Percentiles rank a stretch among this genome's conserved stretches.
Conservation (phyloP, 164 flowering plant genomes). For the Chimonanthus salicifolius region DNA sequence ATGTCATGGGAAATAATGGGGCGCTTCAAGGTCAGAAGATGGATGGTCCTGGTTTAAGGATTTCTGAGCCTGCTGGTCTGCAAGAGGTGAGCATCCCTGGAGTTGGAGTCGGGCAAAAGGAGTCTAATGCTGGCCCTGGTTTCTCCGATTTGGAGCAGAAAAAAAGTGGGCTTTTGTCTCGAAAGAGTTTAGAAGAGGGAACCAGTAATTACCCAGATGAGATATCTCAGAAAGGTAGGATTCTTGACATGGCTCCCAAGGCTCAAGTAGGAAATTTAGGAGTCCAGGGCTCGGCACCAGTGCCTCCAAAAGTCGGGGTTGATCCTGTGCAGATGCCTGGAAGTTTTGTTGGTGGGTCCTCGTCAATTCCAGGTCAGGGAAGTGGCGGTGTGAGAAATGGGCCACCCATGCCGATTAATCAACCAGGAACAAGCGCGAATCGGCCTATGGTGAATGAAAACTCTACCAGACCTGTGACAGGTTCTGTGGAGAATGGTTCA, state of each 20-base stretch:
- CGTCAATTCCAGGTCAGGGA: slow-evolving; percentile 25
- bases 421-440: slow-evolving; percentile 27
- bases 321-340: slow-evolving; percentile 32
- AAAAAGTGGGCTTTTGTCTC: slow-evolving; percentile 19
- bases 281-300: slow-evolving; percentile 39
- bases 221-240: slow-evolving; percentile 31
- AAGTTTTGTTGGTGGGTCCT: slow-evolving; percentile 27
- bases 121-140: slow-evolving; percentile 21
- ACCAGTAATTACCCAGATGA: slow-evolving; percentile 23
- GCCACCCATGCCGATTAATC: slow-evolving; percentile 26
- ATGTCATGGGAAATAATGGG: slow-evolving; percentile 33
- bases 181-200: slow-evolving; percentile 25
- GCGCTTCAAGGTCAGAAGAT: slow-evolving; percentile 33
- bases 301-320: slow-evolving; percentile 23
- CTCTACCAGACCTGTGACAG: slow-evolving; percentile 18
- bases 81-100: slow-evolving; percentile 31
- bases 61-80: slow-evolving; percentile 24
- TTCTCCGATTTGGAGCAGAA: slow-evolving; percentile 28
- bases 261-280: slow-evolving; percentile 35
- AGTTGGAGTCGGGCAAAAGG: slow-evolving; percentile 33
- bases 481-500: slow-evolving; percentile 39
- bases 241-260: slow-evolving; percentile 26
- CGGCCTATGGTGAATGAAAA: slow-evolving; percentile 32
- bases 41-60: slow-evolving; percentile 27
- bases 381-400: slow-evolving; percentile 30